Base-by-base conservation (phyloP, 108 stramenopile genomes). In the Epithemia pelagica region DNA sequence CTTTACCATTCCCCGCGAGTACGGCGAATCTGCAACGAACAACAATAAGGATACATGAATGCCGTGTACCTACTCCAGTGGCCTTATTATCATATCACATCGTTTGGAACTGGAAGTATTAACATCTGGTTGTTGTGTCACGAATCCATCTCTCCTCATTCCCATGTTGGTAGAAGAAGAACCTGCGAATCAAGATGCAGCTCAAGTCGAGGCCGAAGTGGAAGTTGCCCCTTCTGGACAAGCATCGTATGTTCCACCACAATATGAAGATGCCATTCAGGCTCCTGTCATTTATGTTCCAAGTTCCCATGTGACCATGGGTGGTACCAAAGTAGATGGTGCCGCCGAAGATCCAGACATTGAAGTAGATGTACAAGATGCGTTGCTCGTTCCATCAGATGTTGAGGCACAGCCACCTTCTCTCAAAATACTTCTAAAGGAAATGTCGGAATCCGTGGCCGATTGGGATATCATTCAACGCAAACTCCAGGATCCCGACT, bases 391-490 rank as follows among this genome's bases (percentile, higher is more conserved):
- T n/a, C n/a, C n/a, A n/a, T n/a, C n/a, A n/a, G n/a, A n/a, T n/a
- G n/a, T n/a, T n/a, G n/a, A n/a, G n/a, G n/a, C n/a, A n/a, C n/a
- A n/a, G n/a, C n/a, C n/a, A n/a, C n/a, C n/a, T n/a, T 66, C 70
- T 2, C 21, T 65, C 0, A 20, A 27, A 7, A 66, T 58, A 24
- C 64, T 71, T 21, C 56, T 71, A 23, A 60, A 71, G 24, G 70
- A 71, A 25, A 71, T 71, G 65, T 56, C 31, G 27, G 22, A 26
- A 28, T 56, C 65, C 22, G 30, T 71, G 10, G 56, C 58, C 20
- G 65, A 65, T 32, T 58, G 23, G 5, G 70, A 71, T 30, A 68
- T 62, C 58, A 25, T 72, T 30, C 52, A 23, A 37, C 5, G 22
- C 28, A 28, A 46, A 31, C 18, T 56, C 51, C 30, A 33, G 24